A percentile compares a stretch with the other conserved stretches of the same genome.
phyloP scores from a whole-genome alignment of 2,329 filamentous ascomycete species.

The Apiospora pterosperma region DNA sequence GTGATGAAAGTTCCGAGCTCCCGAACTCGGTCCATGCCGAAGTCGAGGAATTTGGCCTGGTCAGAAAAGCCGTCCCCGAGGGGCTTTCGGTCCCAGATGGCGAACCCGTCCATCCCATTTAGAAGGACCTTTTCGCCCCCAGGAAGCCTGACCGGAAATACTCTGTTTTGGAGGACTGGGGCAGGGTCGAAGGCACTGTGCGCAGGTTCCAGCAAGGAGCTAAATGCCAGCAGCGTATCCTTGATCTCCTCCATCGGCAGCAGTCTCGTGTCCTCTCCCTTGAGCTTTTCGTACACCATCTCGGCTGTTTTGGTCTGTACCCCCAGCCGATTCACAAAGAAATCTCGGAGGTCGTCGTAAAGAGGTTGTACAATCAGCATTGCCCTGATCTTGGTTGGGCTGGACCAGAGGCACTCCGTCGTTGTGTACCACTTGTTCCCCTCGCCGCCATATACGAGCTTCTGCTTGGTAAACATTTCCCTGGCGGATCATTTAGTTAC shows the following conservation, averaged over 20 bases:
- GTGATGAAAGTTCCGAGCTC: constrained; percentile 26
- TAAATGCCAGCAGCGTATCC: constrained; percentile 28
- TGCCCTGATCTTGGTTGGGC: constrained; percentile 21
- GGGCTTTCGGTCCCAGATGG: constrained; percentile 30
- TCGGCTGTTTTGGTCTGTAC: constrained; percentile 24
- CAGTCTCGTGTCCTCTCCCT: background rate
- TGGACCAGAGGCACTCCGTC: constrained; percentile 32
- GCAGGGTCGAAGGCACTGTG: background rate
- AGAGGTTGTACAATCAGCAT: constrained; percentile 19
- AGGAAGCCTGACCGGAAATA: constrained; percentile 22
- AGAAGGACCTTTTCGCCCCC: too few relatives aligned
- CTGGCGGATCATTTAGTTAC: background rate
- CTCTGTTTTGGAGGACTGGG: constrained; percentile 5
- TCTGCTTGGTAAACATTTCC: background rate
- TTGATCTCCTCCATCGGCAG: constrained; percentile 22
- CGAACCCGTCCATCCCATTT: constrained; percentile 9
- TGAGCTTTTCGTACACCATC: constrained; percentile 30
- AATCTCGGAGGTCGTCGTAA: constrained; percentile 24
- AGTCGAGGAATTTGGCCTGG: constrained; percentile 31
- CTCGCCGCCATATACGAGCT: background rate
- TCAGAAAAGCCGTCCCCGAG: constrained; percentile 23
- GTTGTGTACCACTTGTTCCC: background rate
- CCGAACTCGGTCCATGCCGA: constrained; percentile 28
- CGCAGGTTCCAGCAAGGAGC: constrained; percentile 23
- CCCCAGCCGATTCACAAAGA: constrained; percentile 27